Evolutionary conservation across 306 rosid species (phyloP).

Genomic region (Oxytropis ochrocephala): DNA sequence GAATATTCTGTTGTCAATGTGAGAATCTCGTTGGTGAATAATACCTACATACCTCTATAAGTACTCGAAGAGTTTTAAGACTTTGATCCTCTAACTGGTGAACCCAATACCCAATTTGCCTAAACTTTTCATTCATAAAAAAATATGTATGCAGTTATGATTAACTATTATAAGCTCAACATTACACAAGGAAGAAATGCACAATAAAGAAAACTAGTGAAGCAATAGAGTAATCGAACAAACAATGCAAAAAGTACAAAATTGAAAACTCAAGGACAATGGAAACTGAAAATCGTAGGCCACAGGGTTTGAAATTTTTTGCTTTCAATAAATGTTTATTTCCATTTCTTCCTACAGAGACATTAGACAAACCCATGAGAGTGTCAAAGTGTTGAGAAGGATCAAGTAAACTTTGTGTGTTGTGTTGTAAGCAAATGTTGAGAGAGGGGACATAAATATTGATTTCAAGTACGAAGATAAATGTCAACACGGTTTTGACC

Average conservation of each 20-base stretch:
- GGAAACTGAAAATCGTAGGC: conserved; percentile 4
- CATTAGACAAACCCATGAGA: conserved; percentile 19
- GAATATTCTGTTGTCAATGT: no score
- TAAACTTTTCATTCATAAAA: no score
- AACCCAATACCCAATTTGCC: no score
- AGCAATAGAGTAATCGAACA: neutral
- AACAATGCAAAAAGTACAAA: neutral
- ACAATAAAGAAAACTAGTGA: neutral
- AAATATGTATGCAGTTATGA: neutral
- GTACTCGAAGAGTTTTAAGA: no score
- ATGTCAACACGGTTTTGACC: conserved; percentile 24
- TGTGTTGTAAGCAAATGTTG: neutral
- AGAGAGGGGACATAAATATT: conserved; percentile 24
- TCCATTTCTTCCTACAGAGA: neutral
- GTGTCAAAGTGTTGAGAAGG: conserved; percentile 10
- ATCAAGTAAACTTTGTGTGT: conserved; percentile 9
- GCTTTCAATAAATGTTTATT: conserved; percentile 26
- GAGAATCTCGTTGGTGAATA: no score
- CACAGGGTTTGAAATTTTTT: conserved; percentile 16
- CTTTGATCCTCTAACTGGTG: no score
- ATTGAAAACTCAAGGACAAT: conserved; percentile 12
- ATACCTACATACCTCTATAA: no score
- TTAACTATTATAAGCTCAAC: neutral
- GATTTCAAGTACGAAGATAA: conserved; percentile 21
- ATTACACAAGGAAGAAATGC: neutral